Percentiles rank a stretch among this genome's conserved stretches.
These are phyloP conservation scores for Ganoderma resinaceum DNA, from an alignment of 1,284 basidiomycete genomes.

Conservation along the genomic window DNA sequence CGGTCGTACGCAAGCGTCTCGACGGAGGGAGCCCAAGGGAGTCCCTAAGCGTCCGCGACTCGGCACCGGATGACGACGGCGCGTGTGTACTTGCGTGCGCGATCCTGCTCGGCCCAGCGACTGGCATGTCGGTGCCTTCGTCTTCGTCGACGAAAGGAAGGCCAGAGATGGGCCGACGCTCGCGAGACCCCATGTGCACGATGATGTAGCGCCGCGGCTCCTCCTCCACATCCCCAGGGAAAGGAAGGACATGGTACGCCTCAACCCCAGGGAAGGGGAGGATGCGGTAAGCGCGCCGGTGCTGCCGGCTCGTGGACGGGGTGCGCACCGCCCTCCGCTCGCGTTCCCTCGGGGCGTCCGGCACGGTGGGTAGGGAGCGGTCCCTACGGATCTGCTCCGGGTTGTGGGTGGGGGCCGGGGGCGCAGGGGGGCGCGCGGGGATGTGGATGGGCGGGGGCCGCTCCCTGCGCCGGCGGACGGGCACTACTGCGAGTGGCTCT, in stretches of 20 bases:
- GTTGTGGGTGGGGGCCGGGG: neutral
- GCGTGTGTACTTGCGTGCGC: neutral
- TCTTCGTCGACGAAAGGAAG: neutral
- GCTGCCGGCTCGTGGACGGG: neutral
- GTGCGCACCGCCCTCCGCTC: neutral
- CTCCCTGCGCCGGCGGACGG: neutral
- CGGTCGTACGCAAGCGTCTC: neutral
- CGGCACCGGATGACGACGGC: neutral
- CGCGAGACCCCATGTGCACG: neutral
- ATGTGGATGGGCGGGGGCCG: neutral
- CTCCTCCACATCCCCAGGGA: neutral
- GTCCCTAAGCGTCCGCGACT: neutral
- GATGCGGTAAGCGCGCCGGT: slow-evolving; percentile 3
- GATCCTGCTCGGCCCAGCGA: neutral
- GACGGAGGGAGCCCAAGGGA: neutral
- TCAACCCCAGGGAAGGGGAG: neutral
- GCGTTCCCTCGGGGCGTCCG: neutral
- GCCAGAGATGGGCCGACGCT: neutral
- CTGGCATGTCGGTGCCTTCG: neutral
- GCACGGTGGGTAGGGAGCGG: neutral
- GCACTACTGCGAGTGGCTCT: neutral
- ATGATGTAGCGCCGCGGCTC: neutral
- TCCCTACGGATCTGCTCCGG: neutral
- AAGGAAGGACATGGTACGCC: slow-evolving; percentile 1
- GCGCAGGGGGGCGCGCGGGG: neutral